These are phyloP conservation scores for Xylariaceae sp. DNA, from an alignment of 2,329 filamentous ascomycete genomes.

Conservation along the genomic window DNA sequence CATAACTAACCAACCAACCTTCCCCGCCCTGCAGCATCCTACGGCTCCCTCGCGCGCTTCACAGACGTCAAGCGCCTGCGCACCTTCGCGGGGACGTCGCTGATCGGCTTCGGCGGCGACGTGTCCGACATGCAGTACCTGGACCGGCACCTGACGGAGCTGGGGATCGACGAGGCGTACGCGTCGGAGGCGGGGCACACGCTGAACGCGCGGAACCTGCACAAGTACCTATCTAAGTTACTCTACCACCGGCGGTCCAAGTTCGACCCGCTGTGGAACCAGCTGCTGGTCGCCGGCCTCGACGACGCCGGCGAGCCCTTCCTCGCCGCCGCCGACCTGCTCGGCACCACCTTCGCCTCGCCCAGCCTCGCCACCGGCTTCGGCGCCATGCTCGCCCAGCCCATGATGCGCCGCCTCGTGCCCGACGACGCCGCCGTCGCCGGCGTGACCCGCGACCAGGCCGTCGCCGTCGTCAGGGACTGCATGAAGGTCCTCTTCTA, in stretches of 20 bases:
- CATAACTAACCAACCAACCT: no score
- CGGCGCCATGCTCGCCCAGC: conserved; percentile 89
- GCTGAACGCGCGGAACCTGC: conserved; percentile 90
- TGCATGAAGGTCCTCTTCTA: conserved; percentile 99
- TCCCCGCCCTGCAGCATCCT: conserved; percentile 68
- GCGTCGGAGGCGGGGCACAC: conserved; percentile 50
- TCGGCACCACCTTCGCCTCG: conserved; percentile 87
- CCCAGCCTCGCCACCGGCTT: conserved; percentile 93
- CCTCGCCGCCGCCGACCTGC: conserved; percentile 86
- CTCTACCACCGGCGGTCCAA: conserved; percentile 93
- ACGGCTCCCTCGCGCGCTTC: conserved; percentile 95
- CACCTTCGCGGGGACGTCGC: conserved; percentile 78
- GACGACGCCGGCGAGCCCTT: conserved; percentile 81
- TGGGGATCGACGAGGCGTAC: conserved; percentile 90
- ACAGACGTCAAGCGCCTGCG: conserved; percentile 95
- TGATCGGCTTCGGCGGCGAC: conserved; percentile 95
- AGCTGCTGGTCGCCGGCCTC: conserved; percentile 86
- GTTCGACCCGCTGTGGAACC: conserved; percentile 98
- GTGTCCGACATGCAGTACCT: conserved; percentile 99
- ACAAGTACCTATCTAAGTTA: conserved; percentile 95
- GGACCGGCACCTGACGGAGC: conserved; percentile 83
- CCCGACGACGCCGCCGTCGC: conserved; percentile 80
- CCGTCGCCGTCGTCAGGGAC: conserved; percentile 80
- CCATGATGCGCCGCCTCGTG: conserved; percentile 81
- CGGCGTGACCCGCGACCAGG: conserved; percentile 74